Evolutionary conservation across 192 early-diverging fungal species (phyloP), one percentile per base, ranked within the genome.

Genomic region (Mortierella hygrophila): DNA sequence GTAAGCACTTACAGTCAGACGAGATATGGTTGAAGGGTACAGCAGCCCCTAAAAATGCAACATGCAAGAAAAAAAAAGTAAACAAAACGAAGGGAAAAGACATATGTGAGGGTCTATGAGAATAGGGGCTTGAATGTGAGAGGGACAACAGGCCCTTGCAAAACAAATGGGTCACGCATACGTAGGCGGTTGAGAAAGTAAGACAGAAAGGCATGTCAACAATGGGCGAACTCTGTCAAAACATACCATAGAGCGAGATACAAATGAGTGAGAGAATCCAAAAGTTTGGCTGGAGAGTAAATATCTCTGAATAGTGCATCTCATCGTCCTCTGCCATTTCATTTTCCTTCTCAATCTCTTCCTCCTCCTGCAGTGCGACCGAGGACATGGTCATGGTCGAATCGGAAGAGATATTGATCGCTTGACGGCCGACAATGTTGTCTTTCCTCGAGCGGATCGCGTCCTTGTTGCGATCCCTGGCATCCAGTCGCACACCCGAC

Each of bases 11-110:
- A 93, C 92, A 93, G 57, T 89, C 90, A 72, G 72, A 93, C 77
- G 88, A 90, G 85, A 95, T 90, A 73, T 94, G 93, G 74, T 89
- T 93, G 77, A 95, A 95, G 1, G 94, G 93, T 8, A 92, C 86
- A 5, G 90, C 83, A 2, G 93, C 85, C 69, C 92, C 92, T 82
- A 93, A 90, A 71, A 78, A 41, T 21, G 10, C 3, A 72, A 54
- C 18, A 69, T 42, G 37, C 26, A 41, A 6, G 47, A 26, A 44
- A 69, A 46, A 16, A 49, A 35, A 55, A 0, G 35, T 35, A 35
- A 35, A 35, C 35, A 35, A 35, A n/a, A n/a, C n/a, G n/a, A n/a
- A n/a, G n/a, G n/a, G 6, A 18, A 18, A n/a, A 41, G 55, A 76
- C 7, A 49, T 13, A 65, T 49, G 46, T 26, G 13, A 47, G 41